A percentile compares a stretch with the other conserved stretches of the same genome.
These are phyloP conservation scores for Vitis rotundifolia DNA, from an alignment of 164 flowering plant genomes.

Conservation along the genomic window DNA sequence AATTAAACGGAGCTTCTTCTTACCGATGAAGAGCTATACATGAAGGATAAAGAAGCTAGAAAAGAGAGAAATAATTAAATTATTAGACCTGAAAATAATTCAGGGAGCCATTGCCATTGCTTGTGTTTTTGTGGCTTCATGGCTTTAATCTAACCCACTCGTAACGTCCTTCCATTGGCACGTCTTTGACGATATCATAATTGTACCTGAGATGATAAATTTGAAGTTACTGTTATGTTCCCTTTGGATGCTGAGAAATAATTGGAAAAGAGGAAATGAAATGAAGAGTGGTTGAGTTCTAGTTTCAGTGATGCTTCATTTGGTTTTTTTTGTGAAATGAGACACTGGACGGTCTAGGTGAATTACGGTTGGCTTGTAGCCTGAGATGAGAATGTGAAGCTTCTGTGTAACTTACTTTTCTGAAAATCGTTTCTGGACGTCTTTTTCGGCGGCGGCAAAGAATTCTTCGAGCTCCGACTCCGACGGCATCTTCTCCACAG, in stretches of 20 bases:
- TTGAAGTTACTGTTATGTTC: not conserved
- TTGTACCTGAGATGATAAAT: slow-evolving; percentile 48
- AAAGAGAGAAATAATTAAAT: not conserved
- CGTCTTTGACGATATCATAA: slow-evolving; percentile 57
- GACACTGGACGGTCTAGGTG: not conserved
- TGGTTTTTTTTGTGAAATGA: not conserved
- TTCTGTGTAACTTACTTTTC: slow-evolving; percentile 42
- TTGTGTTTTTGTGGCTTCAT: slow-evolving; percentile 6
- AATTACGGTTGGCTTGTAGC: not conserved
- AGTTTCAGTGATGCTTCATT: not conserved
- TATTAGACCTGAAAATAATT: not conserved
- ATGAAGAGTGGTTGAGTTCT: not conserved
- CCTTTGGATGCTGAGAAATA: slow-evolving; percentile 2
- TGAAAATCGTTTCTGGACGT: slow-evolving; percentile 34
- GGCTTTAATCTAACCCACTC: slow-evolving; percentile 57
- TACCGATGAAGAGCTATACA: not conserved
- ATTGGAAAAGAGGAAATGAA: not conserved
- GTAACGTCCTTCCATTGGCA: slow-evolving; percentile 64
- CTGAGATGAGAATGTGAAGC: not conserved
- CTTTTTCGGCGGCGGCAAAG: slow-evolving; percentile 49
- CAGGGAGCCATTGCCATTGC: not conserved
- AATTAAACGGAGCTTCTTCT: not conserved
- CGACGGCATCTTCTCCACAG: slow-evolving; percentile 42
- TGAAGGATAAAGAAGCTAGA: not conserved
- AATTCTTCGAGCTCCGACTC: slow-evolving; percentile 58